These are phyloP conservation scores for Fusarium sp. DNA, from an alignment of 2,329 filamentous ascomycete species.

Conservation along the genomic window DNA sequence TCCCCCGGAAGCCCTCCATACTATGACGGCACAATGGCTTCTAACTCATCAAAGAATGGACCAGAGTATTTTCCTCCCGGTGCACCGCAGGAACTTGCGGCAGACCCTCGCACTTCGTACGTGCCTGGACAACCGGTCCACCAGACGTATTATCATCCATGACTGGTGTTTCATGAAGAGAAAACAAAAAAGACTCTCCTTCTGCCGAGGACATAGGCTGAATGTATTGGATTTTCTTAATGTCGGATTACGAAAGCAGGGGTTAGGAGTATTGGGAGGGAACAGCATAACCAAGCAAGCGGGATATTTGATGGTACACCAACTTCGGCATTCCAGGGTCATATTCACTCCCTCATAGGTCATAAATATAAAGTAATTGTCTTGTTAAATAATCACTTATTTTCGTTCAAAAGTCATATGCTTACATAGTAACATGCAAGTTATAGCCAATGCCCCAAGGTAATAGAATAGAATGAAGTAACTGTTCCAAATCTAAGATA, in stretches of 20 bases:
- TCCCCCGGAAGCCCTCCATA: slow-evolving; percentile 31
- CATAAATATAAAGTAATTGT: not conserved
- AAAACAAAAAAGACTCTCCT: not conserved
- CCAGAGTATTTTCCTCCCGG: slow-evolving; percentile 28
- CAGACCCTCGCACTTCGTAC: slow-evolving; percentile 23
- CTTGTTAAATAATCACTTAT: not conserved
- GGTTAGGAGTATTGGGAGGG: slow-evolving; percentile 20
- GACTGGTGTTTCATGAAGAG: not conserved
- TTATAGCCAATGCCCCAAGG: not conserved
- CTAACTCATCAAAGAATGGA: slow-evolving; percentile 28
- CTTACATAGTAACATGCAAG: not conserved
- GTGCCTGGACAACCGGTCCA: slow-evolving; percentile 21
- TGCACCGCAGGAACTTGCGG: slow-evolving; percentile 38
- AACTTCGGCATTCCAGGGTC: slow-evolving; percentile 18
- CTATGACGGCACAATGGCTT: slow-evolving; percentile 26
- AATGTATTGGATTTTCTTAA: slow-evolving; percentile 9
- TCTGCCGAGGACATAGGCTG: not conserved
- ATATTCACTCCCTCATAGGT: slow-evolving; percentile 20
- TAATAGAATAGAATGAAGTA: not conserved
- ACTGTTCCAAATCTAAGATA: not conserved
- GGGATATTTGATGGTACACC: slow-evolving; percentile 13
- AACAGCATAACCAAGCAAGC: slow-evolving; percentile 1
- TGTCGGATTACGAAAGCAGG: slow-evolving; percentile 7
- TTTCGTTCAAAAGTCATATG: not conserved
- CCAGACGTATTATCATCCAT: slow-evolving; percentile 41